Conservation (phyloP, 202 grass and related monocot genomes). For the Carex arenaria region DNA sequence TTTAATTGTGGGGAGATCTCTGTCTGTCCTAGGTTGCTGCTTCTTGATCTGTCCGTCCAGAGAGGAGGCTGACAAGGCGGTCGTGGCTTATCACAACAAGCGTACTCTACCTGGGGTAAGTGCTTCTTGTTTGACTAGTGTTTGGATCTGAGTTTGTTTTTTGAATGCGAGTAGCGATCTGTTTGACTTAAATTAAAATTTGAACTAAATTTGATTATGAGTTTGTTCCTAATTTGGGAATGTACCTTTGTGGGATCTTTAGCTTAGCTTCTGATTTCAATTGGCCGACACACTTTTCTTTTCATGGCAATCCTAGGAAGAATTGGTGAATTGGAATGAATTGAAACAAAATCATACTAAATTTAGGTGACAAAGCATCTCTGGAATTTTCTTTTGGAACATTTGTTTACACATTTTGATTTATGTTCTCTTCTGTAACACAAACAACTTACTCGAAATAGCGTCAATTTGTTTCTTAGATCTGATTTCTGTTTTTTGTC, state of each 20-base stretch:
- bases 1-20: slow-evolving; percentile 26
- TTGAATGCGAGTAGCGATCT: slow-evolving; percentile 13
- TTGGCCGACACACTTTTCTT: background rate
- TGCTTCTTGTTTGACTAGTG: background rate
- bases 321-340: slow-evolving; percentile 8
- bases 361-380: slow-evolving; percentile 8
- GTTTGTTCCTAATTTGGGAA: slow-evolving; percentile 22
- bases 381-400: background rate
- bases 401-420: background rate
- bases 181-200: slow-evolving; percentile 1
- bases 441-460: background rate
- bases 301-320: background rate
- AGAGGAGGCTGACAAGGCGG: slow-evolving; percentile 84
- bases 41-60: slow-evolving; percentile 93
- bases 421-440: background rate
- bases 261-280: background rate
- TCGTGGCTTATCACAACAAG: slow-evolving; percentile 89
- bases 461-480: background rate
- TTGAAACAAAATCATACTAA: slow-evolving; percentile 17
- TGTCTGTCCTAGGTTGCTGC: slow-evolving; percentile 73
- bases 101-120: slow-evolving; percentile 82
- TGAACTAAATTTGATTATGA: background rate
- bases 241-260: background rate
- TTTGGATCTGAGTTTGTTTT: slow-evolving; percentile 21
- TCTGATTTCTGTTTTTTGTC: background rate